Conservation (phyloP, 2,329 filamentous ascomycete genomes). For the Aureobasidium melanogenum region DNA sequence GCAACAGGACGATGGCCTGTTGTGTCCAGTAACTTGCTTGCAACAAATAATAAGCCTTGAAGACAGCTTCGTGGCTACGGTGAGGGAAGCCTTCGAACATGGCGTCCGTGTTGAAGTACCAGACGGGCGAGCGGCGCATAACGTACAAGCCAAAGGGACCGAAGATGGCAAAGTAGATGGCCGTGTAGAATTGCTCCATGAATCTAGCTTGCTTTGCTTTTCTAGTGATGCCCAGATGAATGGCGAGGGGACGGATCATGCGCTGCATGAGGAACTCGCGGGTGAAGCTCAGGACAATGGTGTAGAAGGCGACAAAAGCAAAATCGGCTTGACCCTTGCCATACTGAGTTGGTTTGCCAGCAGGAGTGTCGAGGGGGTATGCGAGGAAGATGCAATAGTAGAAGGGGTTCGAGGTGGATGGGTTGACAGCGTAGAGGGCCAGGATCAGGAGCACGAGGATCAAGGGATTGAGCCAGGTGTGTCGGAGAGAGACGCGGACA, state of each 20-base stretch:
- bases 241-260: constrained; percentile 67
- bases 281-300: constrained; percentile 79
- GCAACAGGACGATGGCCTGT: constrained; percentile 77
- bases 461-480: constrained; percentile 61
- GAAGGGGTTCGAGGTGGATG: constrained; percentile 67
- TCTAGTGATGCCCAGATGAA: constrained; percentile 58
- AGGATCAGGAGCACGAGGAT: constrained; percentile 56
- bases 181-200: constrained; percentile 95
- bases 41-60: constrained; percentile 96
- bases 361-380: constrained; percentile 50
- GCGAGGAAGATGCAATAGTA: constrained; percentile 82
- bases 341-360: constrained; percentile 53
- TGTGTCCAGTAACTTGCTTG: constrained; percentile 94
- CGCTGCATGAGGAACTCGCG: constrained; percentile 96
- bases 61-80: constrained; percentile 63
- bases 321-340: constrained; percentile 84
- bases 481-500: constrained; percentile 38
- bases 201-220: constrained; percentile 78
- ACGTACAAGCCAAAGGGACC: constrained; percentile 81
- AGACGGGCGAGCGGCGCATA: constrained; percentile 83
- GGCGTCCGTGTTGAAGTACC: constrained; percentile 86
- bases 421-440: constrained; percentile 63
- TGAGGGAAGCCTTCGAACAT: constrained; percentile 92
- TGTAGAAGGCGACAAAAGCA: constrained; percentile 84
- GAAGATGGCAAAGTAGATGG: constrained; percentile 76